Conservation (phyloP, 129 eudicot genomes). For the Lactuca sativa region DNA sequence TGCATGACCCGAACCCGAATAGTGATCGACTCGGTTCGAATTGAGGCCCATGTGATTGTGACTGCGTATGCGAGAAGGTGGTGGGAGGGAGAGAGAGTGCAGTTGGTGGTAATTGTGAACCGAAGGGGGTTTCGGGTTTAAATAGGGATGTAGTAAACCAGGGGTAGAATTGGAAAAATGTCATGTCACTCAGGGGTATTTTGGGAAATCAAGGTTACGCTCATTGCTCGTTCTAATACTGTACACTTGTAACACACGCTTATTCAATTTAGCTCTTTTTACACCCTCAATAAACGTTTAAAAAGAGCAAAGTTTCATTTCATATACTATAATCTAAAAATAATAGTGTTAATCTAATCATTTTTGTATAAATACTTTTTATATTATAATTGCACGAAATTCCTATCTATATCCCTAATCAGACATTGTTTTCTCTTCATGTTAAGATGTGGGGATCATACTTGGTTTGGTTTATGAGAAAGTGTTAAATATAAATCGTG, state of each 20-base stretch:
- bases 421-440: too few relatives aligned
- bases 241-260: slow-evolving; percentile 26
- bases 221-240: slow-evolving; percentile 6
- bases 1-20: slow-evolving; percentile 39
- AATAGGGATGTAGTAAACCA: slow-evolving; percentile 16
- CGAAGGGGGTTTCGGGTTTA: slow-evolving; percentile 27
- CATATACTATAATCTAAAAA: too few relatives aligned
- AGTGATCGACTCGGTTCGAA: slow-evolving; percentile 54
- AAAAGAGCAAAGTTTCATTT: too few relatives aligned
- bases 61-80: slow-evolving; percentile 12
- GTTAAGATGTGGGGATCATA: neutral
- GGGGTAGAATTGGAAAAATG: slow-evolving; percentile 10
- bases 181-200: neutral
- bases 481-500: neutral
- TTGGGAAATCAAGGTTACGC: neutral
- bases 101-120: slow-evolving; percentile 28
- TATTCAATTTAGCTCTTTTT: slow-evolving; percentile 9
- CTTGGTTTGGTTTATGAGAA: too few relatives aligned
- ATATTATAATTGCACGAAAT: neutral
- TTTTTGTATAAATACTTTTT: too few relatives aligned
- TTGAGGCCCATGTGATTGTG: slow-evolving; percentile 40
- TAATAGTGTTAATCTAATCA: too few relatives aligned
- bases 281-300: neutral
- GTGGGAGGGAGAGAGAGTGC: slow-evolving; percentile 9
- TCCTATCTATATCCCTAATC: neutral